Conservation (phyloP, 345 rosid genomes). For the Euphorbia pulcherrima region DNA sequence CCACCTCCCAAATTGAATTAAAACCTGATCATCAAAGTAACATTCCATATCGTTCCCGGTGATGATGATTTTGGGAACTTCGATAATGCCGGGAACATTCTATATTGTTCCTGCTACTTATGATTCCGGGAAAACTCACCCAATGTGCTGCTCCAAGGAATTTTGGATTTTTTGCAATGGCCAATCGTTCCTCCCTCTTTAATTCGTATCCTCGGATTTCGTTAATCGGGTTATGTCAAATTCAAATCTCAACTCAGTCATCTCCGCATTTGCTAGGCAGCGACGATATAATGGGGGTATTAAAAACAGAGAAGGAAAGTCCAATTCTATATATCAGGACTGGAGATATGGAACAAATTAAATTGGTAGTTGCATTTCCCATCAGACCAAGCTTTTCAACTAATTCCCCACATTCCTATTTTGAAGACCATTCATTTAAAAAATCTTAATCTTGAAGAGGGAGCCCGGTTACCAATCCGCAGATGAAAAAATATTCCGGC, state of each 20-base stretch:
- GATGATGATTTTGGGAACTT: no score
- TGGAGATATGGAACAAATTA: slow-evolving; percentile 75
- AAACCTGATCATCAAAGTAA: no score
- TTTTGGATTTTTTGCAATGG: slow-evolving; percentile 42
- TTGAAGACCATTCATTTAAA: no score
- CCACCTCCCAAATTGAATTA: no score
- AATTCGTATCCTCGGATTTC: slow-evolving; percentile 27
- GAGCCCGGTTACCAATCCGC: no score
- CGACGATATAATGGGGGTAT: slow-evolving; percentile 69
- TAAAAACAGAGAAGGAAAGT: slow-evolving; percentile 45
- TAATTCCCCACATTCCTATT: no score
- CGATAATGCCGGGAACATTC: no score
- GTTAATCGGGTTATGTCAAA: slow-evolving; percentile 17
- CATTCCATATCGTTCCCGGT: no score
- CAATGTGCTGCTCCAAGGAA: slow-evolving; percentile 30
- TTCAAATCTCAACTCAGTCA: slow-evolving; percentile 24
- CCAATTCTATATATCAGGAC: slow-evolving; percentile 74
- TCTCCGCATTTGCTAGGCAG: slow-evolving; percentile 31
- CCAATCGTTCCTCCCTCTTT: slow-evolving; percentile 25
- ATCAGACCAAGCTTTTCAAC: no score
- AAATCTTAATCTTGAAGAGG: no score
- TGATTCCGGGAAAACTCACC: slow-evolving; percentile 42
- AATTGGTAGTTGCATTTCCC: slow-evolving; percentile 51
- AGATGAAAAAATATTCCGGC: no score
- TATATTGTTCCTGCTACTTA: no score